Conservation (phyloP, 2,329 filamentous ascomycete species). For the Neospermospora avenae region DNA sequence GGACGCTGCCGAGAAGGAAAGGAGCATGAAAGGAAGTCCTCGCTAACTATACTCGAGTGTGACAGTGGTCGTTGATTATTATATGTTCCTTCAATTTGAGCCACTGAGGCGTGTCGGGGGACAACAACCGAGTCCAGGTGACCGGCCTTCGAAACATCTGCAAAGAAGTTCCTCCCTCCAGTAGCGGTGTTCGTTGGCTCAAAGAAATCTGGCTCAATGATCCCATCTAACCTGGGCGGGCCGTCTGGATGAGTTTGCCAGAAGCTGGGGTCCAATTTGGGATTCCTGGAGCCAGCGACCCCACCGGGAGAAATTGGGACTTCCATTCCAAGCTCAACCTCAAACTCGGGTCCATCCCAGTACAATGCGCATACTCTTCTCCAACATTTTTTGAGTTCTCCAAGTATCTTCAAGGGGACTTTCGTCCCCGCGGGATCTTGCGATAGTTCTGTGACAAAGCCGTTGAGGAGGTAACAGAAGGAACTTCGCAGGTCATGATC, state of each 20-base stretch:
- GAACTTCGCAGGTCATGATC: constrained; percentile 69
- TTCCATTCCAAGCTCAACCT: constrained; percentile 58
- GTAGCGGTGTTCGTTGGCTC: constrained; percentile 24
- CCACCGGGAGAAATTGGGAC: constrained; percentile 73
- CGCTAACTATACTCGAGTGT: constrained; percentile 55
- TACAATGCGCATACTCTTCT: constrained; percentile 83
- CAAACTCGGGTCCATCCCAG: constrained; percentile 74
- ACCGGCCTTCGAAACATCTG: constrained; percentile 45
- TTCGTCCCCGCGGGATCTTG: constrained; percentile 44
- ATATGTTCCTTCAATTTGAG: constrained; percentile 8
- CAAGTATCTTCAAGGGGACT: constrained; percentile 76
- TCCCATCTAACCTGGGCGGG: constrained; percentile 44
- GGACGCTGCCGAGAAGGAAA: constrained; percentile 52
- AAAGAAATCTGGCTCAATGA: constrained; percentile 36
- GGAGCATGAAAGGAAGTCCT: constrained; percentile 62
- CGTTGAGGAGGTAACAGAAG: constrained; percentile 81
- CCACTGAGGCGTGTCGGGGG: constrained; percentile 20
- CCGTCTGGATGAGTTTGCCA: constrained; percentile 45
- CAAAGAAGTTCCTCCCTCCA: constrained; percentile 42
- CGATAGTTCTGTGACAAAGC: constrained; percentile 54
- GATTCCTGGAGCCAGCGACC: constrained; percentile 58
- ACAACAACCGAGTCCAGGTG: constrained; percentile 47
- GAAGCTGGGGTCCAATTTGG: constrained; percentile 51
- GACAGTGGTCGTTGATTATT: constrained; percentile 42
- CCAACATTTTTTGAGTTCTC: constrained; percentile 97